Evolutionary conservation across 2,329 filamentous ascomycete species (phyloP), one percentile per base, ranked within the genome.

Genomic region (Karstenula rhodostoma): DNA sequence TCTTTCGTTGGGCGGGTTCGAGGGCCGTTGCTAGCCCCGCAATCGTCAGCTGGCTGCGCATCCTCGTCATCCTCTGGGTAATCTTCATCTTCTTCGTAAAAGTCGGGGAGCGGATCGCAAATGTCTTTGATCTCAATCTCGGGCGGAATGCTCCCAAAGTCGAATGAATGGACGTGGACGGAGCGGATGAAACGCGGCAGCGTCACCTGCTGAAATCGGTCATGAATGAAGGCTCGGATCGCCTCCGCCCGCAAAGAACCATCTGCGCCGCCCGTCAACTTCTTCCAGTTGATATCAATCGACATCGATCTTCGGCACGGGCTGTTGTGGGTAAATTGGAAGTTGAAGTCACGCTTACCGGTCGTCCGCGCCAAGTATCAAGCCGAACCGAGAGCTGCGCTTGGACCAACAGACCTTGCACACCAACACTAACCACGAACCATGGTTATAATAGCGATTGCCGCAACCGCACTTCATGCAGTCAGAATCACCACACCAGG

Each of bases 151-250:
- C 84, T 87, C 50, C 95, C 95, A 77, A 99, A 97, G 65, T 94
- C 90, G 79, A 99, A 99, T 62, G 92, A 90, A 77, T 97, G 94
- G 43, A 97, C 94, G 57, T 93, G 90, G 70, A 99, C 95, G 27
- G 93, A 95, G 74, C 95, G 94, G 80, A 99, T 97, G 85, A 99
- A 97, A 73, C 93, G 91, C 60, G 95, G 95, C 49, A 99, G 86
- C 27, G 90, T 87, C 65, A 98, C 90, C 62, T 93, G 89, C 80
- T 99, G 95, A 80, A 99, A 99, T 73, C 94, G 95, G 75, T 93
- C 90, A 80, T 99, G 93, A 71, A 99, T 91, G 80, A 99, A 99
- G 72, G 89, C 89, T 67, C 94, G 91, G 79, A 99, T 96, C 64
- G 86, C 87, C 75, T 93, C 90, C 51, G 94, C 93, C 62, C 97